These are phyloP conservation scores for Gracilaria gracilis DNA, from an alignment of 23 red algal genomes.

Conservation along the genomic window DNA sequence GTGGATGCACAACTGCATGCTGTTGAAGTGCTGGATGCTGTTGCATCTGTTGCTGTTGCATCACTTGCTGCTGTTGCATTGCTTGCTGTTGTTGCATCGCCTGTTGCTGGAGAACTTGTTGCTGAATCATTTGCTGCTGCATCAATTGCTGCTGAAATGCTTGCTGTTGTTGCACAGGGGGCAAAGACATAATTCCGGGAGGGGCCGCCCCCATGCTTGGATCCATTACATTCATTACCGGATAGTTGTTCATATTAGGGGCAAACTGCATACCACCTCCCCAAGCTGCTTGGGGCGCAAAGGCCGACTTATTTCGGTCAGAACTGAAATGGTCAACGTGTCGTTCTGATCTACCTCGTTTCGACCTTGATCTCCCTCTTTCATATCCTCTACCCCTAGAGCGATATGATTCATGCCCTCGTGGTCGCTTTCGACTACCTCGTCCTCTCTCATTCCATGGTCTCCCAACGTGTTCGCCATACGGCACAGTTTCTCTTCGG, in stretches of 20 bases:
- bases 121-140: slow-evolving; percentile 55
- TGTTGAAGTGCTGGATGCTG: slow-evolving; percentile 49
- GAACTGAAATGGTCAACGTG: slow-evolving; percentile 21
- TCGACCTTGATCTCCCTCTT: slow-evolving; percentile 4
- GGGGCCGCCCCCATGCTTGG: background rate
- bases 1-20: slow-evolving; percentile 30
- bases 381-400: slow-evolving; percentile 15
- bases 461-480: background rate
- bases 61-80: slow-evolving; percentile 13
- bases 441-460: slow-evolving; percentile 22
- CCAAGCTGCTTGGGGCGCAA: background rate
- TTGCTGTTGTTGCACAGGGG: slow-evolving; percentile 44
- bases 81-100: slow-evolving; percentile 30
- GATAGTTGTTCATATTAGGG: slow-evolving; percentile 17
- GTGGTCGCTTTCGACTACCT: slow-evolving; percentile 17
- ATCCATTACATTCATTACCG: slow-evolving; percentile 28
- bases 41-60: slow-evolving; percentile 4
- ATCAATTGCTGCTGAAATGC: slow-evolving; percentile 60
- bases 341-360: slow-evolving; percentile 26
- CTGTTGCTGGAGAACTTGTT: slow-evolving; percentile 45
- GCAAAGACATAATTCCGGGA: background rate
- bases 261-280: background rate
- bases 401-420: slow-evolving; percentile 10
- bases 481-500: slow-evolving; percentile 7
- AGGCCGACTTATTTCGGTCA: slow-evolving; percentile 9